A percentile compares a stretch with the other conserved stretches of the same genome.
phyloP scores from a whole-genome alignment of 208 protist species.

The Crithidia bombi region DNA sequence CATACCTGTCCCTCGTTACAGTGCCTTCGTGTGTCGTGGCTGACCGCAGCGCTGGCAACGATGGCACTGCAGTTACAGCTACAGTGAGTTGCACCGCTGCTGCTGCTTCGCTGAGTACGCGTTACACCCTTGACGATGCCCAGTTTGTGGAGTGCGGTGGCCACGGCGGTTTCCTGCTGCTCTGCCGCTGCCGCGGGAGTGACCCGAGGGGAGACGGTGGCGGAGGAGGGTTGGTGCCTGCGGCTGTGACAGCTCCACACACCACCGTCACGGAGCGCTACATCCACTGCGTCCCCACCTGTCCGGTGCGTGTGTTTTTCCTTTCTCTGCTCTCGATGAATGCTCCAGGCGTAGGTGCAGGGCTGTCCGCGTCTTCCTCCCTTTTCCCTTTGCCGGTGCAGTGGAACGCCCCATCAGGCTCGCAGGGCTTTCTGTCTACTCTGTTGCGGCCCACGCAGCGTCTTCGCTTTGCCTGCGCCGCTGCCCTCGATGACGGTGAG shows the following conservation, averaged over 20 bases:
- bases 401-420: no score
- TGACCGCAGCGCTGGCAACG: no score
- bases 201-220: background rate
- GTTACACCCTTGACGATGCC: slow-evolving; percentile 16
- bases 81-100: background rate
- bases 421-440: background rate
- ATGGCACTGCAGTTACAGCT: no score
- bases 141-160: slow-evolving; percentile 24
- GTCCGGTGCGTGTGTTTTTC: slow-evolving; percentile 22
- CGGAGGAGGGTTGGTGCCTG: background rate
- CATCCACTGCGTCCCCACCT: slow-evolving; percentile 2
- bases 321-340: slow-evolving; percentile 22
- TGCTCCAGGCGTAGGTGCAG: background rate
- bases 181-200: slow-evolving; percentile 15
- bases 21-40: slow-evolving; percentile 2
- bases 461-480: slow-evolving; percentile 25
- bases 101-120: slow-evolving; percentile 1
- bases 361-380: background rate
- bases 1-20: slow-evolving; percentile 13
- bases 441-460: slow-evolving; percentile 21
- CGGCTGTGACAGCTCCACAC: background rate
- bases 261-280: background rate
- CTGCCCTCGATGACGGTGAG: background rate
- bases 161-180: slow-evolving; percentile 29
- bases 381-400: slow-evolving; percentile 27